Evolutionary conservation across 2,329 filamentous ascomycete genomes (phyloP), one percentile per base, ranked within the genome.

Genomic region (Sporothrix protearum): DNA sequence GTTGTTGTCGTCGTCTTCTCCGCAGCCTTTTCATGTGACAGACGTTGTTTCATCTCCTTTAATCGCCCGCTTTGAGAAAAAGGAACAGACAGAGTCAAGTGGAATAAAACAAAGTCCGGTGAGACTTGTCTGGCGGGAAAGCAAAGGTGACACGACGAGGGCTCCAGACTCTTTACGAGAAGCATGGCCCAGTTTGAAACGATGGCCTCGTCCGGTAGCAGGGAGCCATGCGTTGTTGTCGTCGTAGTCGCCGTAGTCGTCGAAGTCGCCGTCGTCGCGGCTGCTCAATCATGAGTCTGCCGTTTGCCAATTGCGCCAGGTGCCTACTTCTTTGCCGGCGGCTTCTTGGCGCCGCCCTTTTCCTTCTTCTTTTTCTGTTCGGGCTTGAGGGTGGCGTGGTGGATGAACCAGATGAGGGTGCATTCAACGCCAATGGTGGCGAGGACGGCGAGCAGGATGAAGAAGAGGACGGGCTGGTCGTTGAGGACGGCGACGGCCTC

Each of bases 401-500:
- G 86, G 76, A 89, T 89, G 80, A 83, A 88, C 85, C 85, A 88
- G 70, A 86, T 78, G 66, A 88, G 79, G 10, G 82, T 76, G 71
- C 78, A 78, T 75, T 88, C 81, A 9, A 84, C 77, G 73, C 81
- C 81, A 68, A 88, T 76, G 73, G 80, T 80, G 76, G 87, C 76
- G 71, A 89, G 81, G 72, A 86, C 85, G 77, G 87, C 78, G 74
- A 89, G 74, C 73, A 89, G 84, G 74, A 85, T 85, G 74, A 83
- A 86, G 80, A 89, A 88, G 70, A 89, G 81, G 73, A 85, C 80
- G 28, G 87, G 87, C 79, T 89, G 87, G 76, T 89, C 86, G 80
- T 89, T 88, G 77, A 89, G 82, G 69, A 85, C 83, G 74, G 85
- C 86, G 76, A 89, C 85, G 75, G 86, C 87, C 77, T 87, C 80